Base-by-base conservation (phyloP, 2,329 filamentous ascomycete species). In the Pyricularia grisea region DNA sequence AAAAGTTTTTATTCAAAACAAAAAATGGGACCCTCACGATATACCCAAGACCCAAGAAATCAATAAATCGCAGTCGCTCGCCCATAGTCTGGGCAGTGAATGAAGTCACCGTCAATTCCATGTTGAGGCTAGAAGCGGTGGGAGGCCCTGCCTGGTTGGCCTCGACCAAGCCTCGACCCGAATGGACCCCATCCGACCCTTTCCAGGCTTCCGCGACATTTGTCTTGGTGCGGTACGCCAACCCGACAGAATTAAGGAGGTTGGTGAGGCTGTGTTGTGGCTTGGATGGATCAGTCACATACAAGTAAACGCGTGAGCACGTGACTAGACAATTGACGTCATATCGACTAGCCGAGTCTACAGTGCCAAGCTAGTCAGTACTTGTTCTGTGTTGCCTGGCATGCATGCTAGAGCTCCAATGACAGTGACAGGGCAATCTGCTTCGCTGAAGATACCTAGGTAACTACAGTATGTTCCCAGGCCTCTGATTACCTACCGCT, bases 111-210 rank as follows among this genome's bases (percentile, higher is more conserved):
- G 67, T 63, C 20, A 42, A 42, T 68, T 27, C 67, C 67, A 68
- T 68, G 42, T 10, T 64, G 67, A 68, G 67, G 67, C 20, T 33
- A 30, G 67, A 23, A 20, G 65, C 23, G 20, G 55, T 67, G 25
- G 65, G 66, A 11, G 55, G 67, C n/a, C 28, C 67, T 68, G 58
- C n/a, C 67, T 68, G 66, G 42, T 58, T 67, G 66, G 66, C 33
- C 66, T 55, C 28, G 65, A 50, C 65, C 31, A 14, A 36, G 33
- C 23, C 36, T 66, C 65, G 27, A 31, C 27, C 11, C n/a, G 60
- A n/a, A 50, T 4, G 42, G 42, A 27, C 58, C 58, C 58, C n/a
- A 61, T 27, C 11, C 58, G 27, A 4, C 58, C 58, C n/a, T 25
- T 23, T 12, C 5, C 25, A 61, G n/a, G 23, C 58, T n/a, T 58